Percentiles rank a stretch among this genome's conserved stretches.
phyloP scores from a whole-genome alignment of 352 stramenopile species.

The Paralagenidium karlingii region DNA sequence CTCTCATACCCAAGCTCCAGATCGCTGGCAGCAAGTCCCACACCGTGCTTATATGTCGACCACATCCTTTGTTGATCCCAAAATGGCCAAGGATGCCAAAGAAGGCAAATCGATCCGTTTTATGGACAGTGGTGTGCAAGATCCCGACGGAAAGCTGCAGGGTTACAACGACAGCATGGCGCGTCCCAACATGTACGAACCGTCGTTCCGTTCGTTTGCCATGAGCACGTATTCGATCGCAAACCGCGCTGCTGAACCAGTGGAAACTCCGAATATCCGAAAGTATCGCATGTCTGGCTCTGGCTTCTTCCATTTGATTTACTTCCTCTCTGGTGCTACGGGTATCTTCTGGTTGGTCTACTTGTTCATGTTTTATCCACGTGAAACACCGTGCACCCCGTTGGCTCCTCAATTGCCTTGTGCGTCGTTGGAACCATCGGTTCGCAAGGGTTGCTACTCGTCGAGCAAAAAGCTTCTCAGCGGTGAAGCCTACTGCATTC shows the following conservation, averaged over 20 bases:
- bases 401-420: slow-evolving; percentile 61
- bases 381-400: slow-evolving; percentile 66
- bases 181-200: slow-evolving; percentile 68
- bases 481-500: slow-evolving; percentile 71
- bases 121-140: slow-evolving; percentile 74
- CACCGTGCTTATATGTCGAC: slow-evolving; percentile 78
- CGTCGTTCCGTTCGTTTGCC: slow-evolving; percentile 81
- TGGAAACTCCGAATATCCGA: slow-evolving; percentile 82
- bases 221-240: slow-evolving; percentile 85
- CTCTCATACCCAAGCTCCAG: slow-evolving; percentile 52
- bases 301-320: slow-evolving; percentile 77
- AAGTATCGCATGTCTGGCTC: slow-evolving; percentile 87
- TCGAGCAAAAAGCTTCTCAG: slow-evolving; percentile 47
- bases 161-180: slow-evolving; percentile 74
- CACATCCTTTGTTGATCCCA: slow-evolving; percentile 82
- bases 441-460: slow-evolving; percentile 34
- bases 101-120: slow-evolving; percentile 77
- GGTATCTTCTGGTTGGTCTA: slow-evolving; percentile 76
- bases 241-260: slow-evolving; percentile 72
- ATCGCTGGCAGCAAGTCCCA: slow-evolving; percentile 75
- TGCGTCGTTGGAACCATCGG: slow-evolving; percentile 27
- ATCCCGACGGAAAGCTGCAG: slow-evolving; percentile 72
- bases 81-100: slow-evolving; percentile 63
- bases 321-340: slow-evolving; percentile 50
- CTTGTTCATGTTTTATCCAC: slow-evolving; percentile 69